phyloP scores from a whole-genome alignment of 75 land plant species.

The Pseudotsuga menziesii region DNA sequence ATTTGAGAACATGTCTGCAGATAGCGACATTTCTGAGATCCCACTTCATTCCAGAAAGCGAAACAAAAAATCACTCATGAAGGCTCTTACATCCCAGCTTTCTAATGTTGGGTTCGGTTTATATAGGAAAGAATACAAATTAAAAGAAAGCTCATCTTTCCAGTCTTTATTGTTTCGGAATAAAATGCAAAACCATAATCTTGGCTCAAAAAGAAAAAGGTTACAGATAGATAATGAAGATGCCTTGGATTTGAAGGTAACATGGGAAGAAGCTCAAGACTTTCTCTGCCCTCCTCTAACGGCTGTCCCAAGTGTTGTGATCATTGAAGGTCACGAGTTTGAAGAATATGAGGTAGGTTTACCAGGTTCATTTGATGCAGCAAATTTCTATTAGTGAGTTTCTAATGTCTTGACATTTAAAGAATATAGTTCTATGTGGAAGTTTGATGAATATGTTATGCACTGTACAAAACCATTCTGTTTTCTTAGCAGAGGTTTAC shows the following conservation, averaged over 20 bases:
- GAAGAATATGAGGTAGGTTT: conserved; percentile 9
- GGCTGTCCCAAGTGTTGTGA: conserved; percentile 26
- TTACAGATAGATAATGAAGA: conserved; percentile 32
- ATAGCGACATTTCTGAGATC: not conserved
- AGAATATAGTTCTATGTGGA: too few relatives aligned
- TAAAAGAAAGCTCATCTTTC: conserved; percentile 10
- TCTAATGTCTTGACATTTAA: too few relatives aligned
- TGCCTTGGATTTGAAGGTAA: conserved; percentile 25
- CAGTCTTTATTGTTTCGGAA: conserved; percentile 10
- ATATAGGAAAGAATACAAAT: conserved; percentile 10
- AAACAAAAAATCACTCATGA: not conserved
- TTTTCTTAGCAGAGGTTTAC: too few relatives aligned
- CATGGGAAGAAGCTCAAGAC: conserved; percentile 52
- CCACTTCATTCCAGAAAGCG: not conserved
- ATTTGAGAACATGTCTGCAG: not conserved
- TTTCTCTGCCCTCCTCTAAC: conserved; percentile 31
- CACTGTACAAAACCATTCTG: too few relatives aligned
- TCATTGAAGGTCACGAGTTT: conserved; percentile 48
- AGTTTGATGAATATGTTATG: too few relatives aligned
- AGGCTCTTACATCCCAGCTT: not conserved
- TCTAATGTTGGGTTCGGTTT: conserved; percentile 1
- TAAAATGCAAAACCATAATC: conserved; percentile 28
- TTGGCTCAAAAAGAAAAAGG: conserved; percentile 36
- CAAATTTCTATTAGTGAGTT: too few relatives aligned
- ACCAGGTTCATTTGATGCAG: too few relatives aligned